phyloP scores from a whole-genome alignment of 768 basidiomycete genomes.

The Calvatia gigantea region DNA sequence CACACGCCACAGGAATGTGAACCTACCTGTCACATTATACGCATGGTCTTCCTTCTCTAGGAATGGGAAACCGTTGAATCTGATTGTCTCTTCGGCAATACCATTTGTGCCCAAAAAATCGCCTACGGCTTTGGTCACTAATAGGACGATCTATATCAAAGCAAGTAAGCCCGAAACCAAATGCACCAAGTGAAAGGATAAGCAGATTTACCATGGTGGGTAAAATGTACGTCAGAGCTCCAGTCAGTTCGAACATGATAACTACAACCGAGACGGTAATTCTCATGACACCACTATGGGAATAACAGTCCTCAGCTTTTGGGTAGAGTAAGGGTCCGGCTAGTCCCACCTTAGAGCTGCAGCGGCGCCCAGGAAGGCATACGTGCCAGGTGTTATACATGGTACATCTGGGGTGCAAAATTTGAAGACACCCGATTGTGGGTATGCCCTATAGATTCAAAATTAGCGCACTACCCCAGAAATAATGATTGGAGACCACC shows the following conservation, averaged over 20 bases:
- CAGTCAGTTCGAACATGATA: constrained; percentile 99
- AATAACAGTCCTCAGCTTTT: background rate
- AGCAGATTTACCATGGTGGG: constrained; percentile 83
- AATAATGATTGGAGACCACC: too few relatives aligned
- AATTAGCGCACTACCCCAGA: constrained; percentile 6
- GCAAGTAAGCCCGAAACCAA: constrained; percentile 10
- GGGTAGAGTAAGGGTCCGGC: background rate
- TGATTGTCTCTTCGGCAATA: constrained; percentile 96
- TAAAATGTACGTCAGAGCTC: constrained; percentile 93
- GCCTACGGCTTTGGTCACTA: constrained; percentile 96
- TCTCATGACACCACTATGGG: constrained; percentile 84
- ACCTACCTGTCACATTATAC: constrained; percentile 84
- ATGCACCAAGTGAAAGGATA: background rate
- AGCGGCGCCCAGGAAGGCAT: constrained; percentile 96
- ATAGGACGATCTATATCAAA: constrained; percentile 75
- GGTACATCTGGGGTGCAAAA: constrained; percentile 89
- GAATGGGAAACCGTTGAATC: constrained; percentile 96
- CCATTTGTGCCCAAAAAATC: constrained; percentile 92
- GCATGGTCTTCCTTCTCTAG: constrained; percentile 94
- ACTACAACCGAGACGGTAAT: constrained; percentile 98
- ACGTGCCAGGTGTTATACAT: constrained; percentile 98
- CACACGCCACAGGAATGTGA: background rate
- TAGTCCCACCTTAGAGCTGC: constrained; percentile 77
- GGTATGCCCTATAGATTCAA: constrained; percentile 62
- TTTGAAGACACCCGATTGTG: constrained; percentile 82